Conservation (phyloP, 129 eudicot genomes). For the Flaveria robusta region DNA sequence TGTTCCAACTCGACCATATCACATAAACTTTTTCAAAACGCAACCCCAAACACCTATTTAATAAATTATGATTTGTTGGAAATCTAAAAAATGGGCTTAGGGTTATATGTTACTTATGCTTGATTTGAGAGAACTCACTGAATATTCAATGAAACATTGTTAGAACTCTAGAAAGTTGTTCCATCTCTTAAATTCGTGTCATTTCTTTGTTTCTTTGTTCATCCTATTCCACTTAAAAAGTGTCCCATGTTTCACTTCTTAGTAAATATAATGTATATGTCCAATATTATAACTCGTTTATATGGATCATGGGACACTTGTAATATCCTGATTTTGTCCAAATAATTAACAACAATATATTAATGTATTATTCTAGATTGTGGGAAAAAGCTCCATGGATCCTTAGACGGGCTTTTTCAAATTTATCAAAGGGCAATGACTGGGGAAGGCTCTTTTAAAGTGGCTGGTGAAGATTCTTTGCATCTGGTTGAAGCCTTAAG, state of each 20-base stretch:
- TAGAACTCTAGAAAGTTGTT: too few relatives aligned
- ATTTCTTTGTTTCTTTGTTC: too few relatives aligned
- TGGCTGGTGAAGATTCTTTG: slow-evolving; percentile 92
- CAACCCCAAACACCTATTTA: neutral
- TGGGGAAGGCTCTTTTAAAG: slow-evolving; percentile 78
- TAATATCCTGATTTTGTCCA: neutral
- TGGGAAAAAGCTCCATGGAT: slow-evolving; percentile 82
- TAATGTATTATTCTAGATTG: slow-evolving; percentile 48
- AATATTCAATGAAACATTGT: too few relatives aligned
- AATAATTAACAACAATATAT: neutral
- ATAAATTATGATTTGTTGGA: neutral
- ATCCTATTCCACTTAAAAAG: too few relatives aligned
- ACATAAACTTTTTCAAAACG: neutral
- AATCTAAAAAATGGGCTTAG: neutral
- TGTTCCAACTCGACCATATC: neutral
- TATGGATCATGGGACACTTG: neutral
- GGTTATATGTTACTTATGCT: neutral
- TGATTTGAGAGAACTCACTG: neutral
- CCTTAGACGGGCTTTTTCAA: slow-evolving; percentile 86
- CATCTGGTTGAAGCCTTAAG: slow-evolving; percentile 94
- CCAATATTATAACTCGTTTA: neutral
- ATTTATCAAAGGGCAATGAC: slow-evolving; percentile 83
- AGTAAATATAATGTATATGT: neutral
- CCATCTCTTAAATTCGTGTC: too few relatives aligned
- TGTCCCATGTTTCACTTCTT: too few relatives aligned